These are phyloP conservation scores for Omphalea diandra DNA, from an alignment of 441 rosid species.

Conservation along the genomic window DNA sequence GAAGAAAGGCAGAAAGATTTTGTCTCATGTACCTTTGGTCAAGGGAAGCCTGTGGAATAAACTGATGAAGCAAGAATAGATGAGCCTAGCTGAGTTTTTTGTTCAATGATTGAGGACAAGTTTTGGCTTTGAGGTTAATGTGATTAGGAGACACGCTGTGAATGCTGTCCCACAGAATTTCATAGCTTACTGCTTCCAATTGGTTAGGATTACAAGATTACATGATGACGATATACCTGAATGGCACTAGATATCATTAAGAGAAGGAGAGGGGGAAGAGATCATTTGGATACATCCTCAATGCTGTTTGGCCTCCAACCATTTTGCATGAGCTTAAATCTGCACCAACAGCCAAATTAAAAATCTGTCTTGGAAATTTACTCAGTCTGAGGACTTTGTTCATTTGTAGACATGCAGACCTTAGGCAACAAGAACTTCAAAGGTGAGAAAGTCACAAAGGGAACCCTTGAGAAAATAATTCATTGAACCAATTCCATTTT, in stretches of 20 bases:
- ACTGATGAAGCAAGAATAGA: neutral
- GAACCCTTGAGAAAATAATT: neutral
- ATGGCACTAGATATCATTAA: neutral
- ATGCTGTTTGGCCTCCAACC: neutral
- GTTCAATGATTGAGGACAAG: neutral
- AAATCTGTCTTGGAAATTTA: constrained; percentile 2
- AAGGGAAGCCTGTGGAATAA: neutral
- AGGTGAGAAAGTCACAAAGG: constrained; percentile 1
- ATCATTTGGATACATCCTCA: neutral
- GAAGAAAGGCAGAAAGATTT: neutral
- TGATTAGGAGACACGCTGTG: neutral
- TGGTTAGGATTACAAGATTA: neutral
- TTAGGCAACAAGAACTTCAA: neutral
- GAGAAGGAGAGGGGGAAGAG: neutral
- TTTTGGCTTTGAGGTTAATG: neutral
- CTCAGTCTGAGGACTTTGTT: neutral
- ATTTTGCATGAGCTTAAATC: neutral
- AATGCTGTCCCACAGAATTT: neutral
- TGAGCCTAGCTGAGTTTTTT: neutral
- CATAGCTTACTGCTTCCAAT: neutral
- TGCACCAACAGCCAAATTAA: neutral
- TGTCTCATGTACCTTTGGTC: neutral
- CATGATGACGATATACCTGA: neutral
- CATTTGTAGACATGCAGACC: neutral
- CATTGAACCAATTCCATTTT: neutral